Percentiles rank a stretch among this genome's conserved stretches.
These are phyloP conservation scores for Paxillus rubicundulus DNA, from an alignment of 768 basidiomycete species.

Conservation along the genomic window DNA sequence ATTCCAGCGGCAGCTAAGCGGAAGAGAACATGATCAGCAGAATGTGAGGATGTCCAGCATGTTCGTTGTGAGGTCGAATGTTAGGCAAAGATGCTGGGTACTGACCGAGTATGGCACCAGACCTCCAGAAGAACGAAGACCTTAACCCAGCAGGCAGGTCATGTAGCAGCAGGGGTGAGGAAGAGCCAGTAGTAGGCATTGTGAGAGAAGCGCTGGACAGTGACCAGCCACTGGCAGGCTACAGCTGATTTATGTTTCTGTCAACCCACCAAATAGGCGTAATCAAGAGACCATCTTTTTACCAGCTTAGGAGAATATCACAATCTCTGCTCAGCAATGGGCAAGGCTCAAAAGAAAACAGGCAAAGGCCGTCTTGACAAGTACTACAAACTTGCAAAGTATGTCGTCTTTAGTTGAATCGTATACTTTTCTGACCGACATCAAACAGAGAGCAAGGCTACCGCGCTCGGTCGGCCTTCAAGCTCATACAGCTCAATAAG, in stretches of 20 bases:
- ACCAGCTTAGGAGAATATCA: not conserved
- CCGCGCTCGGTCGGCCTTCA: slow-evolving; percentile 98
- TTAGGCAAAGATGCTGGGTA: not conserved
- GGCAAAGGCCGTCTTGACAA: slow-evolving; percentile 95
- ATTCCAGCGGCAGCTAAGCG: slow-evolving; percentile 47
- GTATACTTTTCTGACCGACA: slow-evolving; percentile 7
- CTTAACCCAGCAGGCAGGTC: slow-evolving; percentile 3
- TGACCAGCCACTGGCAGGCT: no score
- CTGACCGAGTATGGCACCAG: slow-evolving; percentile 43
- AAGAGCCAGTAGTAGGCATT: slow-evolving; percentile 22
- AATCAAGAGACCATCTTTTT: slow-evolving; percentile 9
- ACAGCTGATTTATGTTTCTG: no score
- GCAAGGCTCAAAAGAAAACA: slow-evolving; percentile 88
- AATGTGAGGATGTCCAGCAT: not conserved
- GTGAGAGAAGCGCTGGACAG: not conserved
- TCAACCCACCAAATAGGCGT: slow-evolving; percentile 14
- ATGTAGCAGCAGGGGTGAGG: slow-evolving; percentile 29
- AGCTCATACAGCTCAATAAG: slow-evolving; percentile 97
- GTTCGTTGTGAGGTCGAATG: not conserved
- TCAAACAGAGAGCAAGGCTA: slow-evolving; percentile 91
- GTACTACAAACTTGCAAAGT: slow-evolving; percentile 97
- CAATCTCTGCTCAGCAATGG: slow-evolving; percentile 42
- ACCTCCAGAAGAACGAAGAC: slow-evolving; percentile 39
- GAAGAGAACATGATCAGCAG: not conserved
- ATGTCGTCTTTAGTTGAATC: slow-evolving; percentile 7